Evolutionary conservation across 768 basidiomycete species (phyloP).

Genomic region (Rhizopogon salebrosus): DNA sequence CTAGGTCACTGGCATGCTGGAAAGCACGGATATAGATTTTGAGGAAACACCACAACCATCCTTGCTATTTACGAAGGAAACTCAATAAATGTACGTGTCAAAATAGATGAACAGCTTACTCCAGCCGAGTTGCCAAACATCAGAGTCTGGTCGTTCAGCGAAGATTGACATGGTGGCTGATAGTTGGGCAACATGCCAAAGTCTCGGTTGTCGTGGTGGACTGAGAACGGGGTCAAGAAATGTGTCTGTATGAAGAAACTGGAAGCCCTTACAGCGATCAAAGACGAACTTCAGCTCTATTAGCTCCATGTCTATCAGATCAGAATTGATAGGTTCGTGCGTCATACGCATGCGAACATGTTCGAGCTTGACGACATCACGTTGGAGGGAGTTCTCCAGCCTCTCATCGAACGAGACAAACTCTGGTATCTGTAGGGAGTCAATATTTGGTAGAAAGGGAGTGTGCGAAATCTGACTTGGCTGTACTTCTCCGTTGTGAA

Average conservation of each 20-base stretch:
- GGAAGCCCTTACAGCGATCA: slow-evolving; percentile 51
- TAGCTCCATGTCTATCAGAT: slow-evolving; percentile 76
- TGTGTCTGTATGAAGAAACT: background rate
- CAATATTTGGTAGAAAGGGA: background rate
- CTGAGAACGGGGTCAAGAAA: slow-evolving; percentile 29
- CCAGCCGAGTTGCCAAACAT: slow-evolving; percentile 60
- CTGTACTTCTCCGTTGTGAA: slow-evolving; percentile 81
- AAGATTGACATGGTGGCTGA: slow-evolving; percentile 50
- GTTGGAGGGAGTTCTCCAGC: slow-evolving; percentile 79
- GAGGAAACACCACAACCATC: slow-evolving; percentile 70
- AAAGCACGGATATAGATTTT: slow-evolving; percentile 75
- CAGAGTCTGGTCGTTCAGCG: slow-evolving; percentile 63
- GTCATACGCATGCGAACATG: slow-evolving; percentile 79
- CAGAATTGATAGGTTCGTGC: slow-evolving; percentile 65
- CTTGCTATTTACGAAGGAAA: slow-evolving; percentile 36
- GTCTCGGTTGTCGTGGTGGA: slow-evolving; percentile 85
- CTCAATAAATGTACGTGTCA: background rate
- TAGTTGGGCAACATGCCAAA: slow-evolving; percentile 73
- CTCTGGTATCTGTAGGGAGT: slow-evolving; percentile 62
- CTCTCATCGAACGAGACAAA: slow-evolving; percentile 78
- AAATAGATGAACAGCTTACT: slow-evolving; percentile 34
- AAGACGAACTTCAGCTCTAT: slow-evolving; percentile 82
- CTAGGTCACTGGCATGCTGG: slow-evolving; percentile 74
- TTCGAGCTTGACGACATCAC: slow-evolving; percentile 78
- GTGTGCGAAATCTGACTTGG: slow-evolving; percentile 40